Base-by-base conservation (phyloP, 805 yeast genomes). In the Schwanniomyces polymorphus region DNA sequence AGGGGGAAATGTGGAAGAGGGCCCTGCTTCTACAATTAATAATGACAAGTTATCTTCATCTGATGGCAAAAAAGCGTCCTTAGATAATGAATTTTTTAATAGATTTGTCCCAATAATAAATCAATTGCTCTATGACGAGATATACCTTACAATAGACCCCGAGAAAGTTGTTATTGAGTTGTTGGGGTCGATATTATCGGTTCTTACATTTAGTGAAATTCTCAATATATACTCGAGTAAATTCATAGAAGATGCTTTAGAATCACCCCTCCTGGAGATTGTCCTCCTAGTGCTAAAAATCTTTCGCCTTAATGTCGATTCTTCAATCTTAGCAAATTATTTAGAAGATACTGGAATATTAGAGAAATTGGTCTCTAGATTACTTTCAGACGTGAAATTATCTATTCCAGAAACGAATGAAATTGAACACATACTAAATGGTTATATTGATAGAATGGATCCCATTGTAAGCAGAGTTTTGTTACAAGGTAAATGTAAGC, bases 71-170 rank as follows among this genome's bases (percentile, higher is more conserved):
- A 21, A 9, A 3, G 39, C 2, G 3, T n/a, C 21, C 16, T 5
- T 37, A 21, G 6, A 25, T 38, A 23, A 40, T 23, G 44, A 39
- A 21, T 34, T 23, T 18, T 18, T 40, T 18, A n/a, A 17, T 9
- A 29, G n/a, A 25, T 28, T 31, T 17, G 16, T 44, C 21, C 50
- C 58, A 2, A 25, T 45, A 18, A 44, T 59, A 2, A 54, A 54
- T 42, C 38, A 44, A 21, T 26, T 57, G 4, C 43, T 57, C 26
- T 46, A 47, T 27, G 27, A 49, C 27, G 31, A 48, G 2, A 31
- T 47, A n/a, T 55, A 56, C 34, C 28, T 21, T 28, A 26, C 29
- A 14, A 42, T 58, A 10, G 63, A 60, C 46, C 52, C 58, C 10
- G 28, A 47, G 23, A 35, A 39, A 12, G 41, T 43, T 6, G 28